Evolutionary conservation across 139 green algal species (phyloP), one percentile per base, ranked within the genome.

Genomic region (Picochlorum sp.): DNA sequence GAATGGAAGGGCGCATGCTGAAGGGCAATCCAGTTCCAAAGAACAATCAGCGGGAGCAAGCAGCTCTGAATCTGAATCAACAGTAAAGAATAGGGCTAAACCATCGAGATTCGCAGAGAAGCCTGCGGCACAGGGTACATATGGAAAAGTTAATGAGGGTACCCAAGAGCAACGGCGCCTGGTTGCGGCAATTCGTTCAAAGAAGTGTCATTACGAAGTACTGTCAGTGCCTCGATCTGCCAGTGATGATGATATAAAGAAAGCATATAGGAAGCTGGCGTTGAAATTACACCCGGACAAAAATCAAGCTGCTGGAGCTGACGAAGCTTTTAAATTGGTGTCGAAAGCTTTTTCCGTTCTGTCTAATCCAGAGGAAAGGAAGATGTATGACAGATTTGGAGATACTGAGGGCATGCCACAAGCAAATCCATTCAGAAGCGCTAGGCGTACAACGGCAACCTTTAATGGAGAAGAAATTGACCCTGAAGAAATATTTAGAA

Each of bases 261-360:
- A 83, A 35, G 83, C 84, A 1, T 95, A 97, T 57, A 74, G 80
- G 36, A 82, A 82, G 57, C 79, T 94, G 29, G 87, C 86, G 4
- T 70, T 97, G 40, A 81, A 82, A 44, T 74, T 95, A 57, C 90
- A 97, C 39, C 90, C 90, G 6, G 90, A 97, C 72, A 95, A 95
- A 63, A 95, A 95, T 72, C 64, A 68, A 53, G 76, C 68, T 14
- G 60, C 50, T 2, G 67, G 75, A 5, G 67, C 74, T 3, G 71
- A 81, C 13, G 77, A 85, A 44, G 77, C 77, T 1, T 85, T 85
- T 68, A 83, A 83, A 59, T 60, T 56, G 8, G 83, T 89, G n/a
- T 84, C 74, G 5, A 70, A 65, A 20, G 77, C 83, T 24, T 90
- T 85, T 58, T 59, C 68, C 33, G 86, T 76, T 66, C 69, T 90